Percentiles rank a stretch among this genome's conserved stretches.
Conservation (phyloP, 192 early-diverging fungal genomes). For the Gaertneriomyces semiglobifer region DNA sequence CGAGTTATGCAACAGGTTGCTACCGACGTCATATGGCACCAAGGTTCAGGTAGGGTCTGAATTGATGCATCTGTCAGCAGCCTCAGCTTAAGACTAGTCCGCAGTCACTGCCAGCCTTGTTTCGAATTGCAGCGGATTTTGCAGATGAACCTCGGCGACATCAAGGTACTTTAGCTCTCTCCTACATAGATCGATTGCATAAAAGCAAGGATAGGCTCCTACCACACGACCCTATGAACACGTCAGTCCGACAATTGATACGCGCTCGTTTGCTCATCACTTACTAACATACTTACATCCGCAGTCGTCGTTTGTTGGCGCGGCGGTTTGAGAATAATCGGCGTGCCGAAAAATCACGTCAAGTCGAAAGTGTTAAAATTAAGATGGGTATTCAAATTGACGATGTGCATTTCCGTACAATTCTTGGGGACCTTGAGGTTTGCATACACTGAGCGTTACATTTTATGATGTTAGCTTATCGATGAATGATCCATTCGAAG, state of each 20-base stretch:
- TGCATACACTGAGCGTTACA: conserved; percentile 3
- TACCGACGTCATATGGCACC: conserved; percentile 55
- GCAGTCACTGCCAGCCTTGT: conserved; percentile 69
- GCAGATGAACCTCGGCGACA: conserved; percentile 70
- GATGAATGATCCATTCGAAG: not conserved
- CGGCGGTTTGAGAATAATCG: conserved; percentile 8
- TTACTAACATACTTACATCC: not conserved
- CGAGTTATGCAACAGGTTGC: conserved; percentile 63
- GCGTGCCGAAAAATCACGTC: conserved; percentile 5
- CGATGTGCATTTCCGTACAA: conserved; percentile 62
- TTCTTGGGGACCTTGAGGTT: conserved; percentile 71
- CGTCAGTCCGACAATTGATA: conserved; percentile 26
- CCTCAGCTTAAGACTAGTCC: conserved; percentile 25
- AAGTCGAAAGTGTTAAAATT: conserved; percentile 30
- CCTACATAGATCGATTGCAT: conserved; percentile 67
- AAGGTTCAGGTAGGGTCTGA: conserved; percentile 43
- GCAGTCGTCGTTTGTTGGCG: conserved; percentile 32
- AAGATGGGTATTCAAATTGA: conserved; percentile 56
- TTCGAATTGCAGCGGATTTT: conserved; percentile 72
- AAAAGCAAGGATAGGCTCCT: conserved; percentile 40
- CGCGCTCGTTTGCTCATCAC: conserved; percentile 4
- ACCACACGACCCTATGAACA: conserved; percentile 7
- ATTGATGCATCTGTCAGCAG: conserved; percentile 3
- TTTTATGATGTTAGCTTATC: conserved; percentile 11
- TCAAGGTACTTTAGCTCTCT: conserved; percentile 66